Evolutionary conservation across 2,329 filamentous ascomycete genomes (phyloP).

Genomic region (Parascedosporium putredinis): DNA sequence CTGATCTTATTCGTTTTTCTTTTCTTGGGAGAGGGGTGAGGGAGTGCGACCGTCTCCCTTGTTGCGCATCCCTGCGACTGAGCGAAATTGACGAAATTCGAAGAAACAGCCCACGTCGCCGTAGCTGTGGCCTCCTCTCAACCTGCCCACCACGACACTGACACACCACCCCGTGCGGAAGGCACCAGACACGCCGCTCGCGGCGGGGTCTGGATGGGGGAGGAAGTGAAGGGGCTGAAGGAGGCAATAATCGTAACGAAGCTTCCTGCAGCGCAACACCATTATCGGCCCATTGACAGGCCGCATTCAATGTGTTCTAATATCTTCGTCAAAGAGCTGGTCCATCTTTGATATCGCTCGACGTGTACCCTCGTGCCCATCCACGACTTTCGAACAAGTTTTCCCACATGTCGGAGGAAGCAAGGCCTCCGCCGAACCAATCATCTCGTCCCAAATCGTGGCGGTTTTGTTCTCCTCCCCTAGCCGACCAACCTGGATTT

Average conservation of each 20-base stretch:
- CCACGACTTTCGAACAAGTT: no score
- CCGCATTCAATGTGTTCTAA: not conserved
- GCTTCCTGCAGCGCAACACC: constrained; percentile 1
- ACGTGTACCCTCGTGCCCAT: not conserved
- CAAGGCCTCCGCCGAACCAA: not conserved
- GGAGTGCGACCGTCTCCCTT: not conserved
- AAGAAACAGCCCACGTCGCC: constrained; percentile 1
- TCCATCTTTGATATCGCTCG: not conserved
- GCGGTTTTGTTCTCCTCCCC: not conserved
- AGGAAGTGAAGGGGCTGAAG: not conserved
- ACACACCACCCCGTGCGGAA: not conserved
- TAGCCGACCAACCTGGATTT: not conserved
- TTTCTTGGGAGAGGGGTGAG: no score
- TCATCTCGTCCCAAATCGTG: not conserved
- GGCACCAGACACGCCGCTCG: not conserved
- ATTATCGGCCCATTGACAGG: not conserved
- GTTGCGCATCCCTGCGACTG: not conserved
- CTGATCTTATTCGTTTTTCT: not conserved
- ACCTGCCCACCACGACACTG: not conserved
- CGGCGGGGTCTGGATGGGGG: not conserved
- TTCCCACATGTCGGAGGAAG: not conserved
- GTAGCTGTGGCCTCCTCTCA: not conserved
- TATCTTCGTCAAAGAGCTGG: not conserved
- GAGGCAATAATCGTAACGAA: not conserved
- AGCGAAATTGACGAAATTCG: not conserved